Evolutionary conservation across 2,329 filamentous ascomycete species (phyloP), one percentile per base, ranked within the genome.

Genomic region (Colletotrichum sojae): DNA sequence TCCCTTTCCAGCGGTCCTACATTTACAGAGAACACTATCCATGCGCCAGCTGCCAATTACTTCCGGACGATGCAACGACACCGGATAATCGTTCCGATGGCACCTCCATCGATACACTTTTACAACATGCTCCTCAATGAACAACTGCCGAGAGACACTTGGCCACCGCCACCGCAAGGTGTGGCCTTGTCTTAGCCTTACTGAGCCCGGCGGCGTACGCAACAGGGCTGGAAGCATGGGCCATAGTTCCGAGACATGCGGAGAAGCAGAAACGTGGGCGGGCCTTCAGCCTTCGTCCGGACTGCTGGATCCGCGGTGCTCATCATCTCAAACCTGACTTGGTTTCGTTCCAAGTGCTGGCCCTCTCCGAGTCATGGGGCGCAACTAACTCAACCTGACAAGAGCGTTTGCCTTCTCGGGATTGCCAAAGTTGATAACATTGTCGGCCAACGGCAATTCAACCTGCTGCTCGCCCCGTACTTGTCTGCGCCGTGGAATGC

Each of bases 101-200:
- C 16, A 40, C 40, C 22, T n/a, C 20, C 55, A 36, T 58, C 22
- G 27, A 40, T 58, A 43, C 5, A 15, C 15, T 43, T n/a, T 43
- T 13, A 36, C 55, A 27, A 22, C 55, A 58, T 40, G 12, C 55
- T 36, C 55, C 25, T 20, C 13, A 20, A 9, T 36, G 49, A 15
- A 43, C 49, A 58, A 58, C 55, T 58, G 55, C 55, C 55, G 55
- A 48, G 39, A 12, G 46, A 48, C 55, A 43, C 45, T n/a, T 58
- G 40, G 43, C 40, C 6, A 57, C 27, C 20, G 20, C 40, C 8
- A 16, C 22, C n/a, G 25, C 13, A 25, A 27, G 39, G 22, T 45
- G 39, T 39, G 25, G 39, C 25, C 27, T 39, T 59, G 56, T 49
- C 56, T 54, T 54, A 15, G 52, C 18, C 27, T n/a, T 20, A 12